phyloP scores from a whole-genome alignment of 768 basidiomycete species.

The Podaxis pistillaris region DNA sequence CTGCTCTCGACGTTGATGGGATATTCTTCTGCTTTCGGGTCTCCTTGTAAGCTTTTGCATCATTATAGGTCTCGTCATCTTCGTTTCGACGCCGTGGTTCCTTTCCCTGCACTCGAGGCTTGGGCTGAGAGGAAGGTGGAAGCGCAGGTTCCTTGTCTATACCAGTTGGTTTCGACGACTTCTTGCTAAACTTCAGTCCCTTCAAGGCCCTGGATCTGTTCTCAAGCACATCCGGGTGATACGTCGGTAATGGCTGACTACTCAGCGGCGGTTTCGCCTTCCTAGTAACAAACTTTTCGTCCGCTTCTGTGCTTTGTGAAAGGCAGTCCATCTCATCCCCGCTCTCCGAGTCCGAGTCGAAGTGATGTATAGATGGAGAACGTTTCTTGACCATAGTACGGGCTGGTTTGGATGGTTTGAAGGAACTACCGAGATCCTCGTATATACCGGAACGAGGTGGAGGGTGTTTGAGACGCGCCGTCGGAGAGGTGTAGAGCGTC shows the following conservation, averaged over 20 bases:
- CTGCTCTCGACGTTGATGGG: background rate
- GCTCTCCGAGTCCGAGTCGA: background rate
- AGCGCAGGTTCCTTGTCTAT: background rate
- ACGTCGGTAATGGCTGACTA: constrained; percentile 16
- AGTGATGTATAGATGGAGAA: background rate
- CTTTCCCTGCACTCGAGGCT: background rate
- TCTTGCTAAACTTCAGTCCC: constrained; percentile 35
- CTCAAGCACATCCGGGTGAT: constrained; percentile 8
- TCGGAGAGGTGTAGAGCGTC: background rate
- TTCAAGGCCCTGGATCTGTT: constrained; percentile 14
- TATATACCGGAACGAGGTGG: background rate
- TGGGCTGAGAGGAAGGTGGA: background rate
- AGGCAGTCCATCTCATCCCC: constrained; percentile 24
- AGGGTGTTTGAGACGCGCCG: background rate
- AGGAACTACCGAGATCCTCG: constrained; percentile 11
- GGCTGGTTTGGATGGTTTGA: background rate
- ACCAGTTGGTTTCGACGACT: constrained; percentile 19
- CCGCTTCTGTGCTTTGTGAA: constrained; percentile 14
- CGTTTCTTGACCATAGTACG: background rate
- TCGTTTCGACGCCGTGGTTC: background rate
- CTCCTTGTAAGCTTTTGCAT: background rate
- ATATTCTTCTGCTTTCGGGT: background rate
- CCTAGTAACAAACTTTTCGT: constrained; percentile 16
- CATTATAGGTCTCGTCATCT: background rate
- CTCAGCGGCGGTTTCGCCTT: background rate